Percentiles rank a stretch among this genome's conserved stretches.
phyloP scores from a whole-genome alignment of 805 yeast genomes.

The Cyberlindnera sargentensis region DNA sequence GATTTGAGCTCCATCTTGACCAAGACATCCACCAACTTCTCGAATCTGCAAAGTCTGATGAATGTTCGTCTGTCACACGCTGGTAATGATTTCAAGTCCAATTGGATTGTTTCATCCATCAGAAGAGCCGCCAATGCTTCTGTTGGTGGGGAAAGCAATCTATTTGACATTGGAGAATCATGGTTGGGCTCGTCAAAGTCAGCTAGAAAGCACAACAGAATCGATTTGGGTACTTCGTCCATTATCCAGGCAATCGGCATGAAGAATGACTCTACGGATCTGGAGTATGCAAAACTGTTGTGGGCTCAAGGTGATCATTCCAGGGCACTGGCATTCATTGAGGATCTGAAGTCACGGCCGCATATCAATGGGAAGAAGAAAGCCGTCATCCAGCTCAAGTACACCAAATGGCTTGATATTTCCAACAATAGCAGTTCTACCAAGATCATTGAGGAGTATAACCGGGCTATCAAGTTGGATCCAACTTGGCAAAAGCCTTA shows the following conservation, averaged over 20 bases:
- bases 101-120: conserved; percentile 51
- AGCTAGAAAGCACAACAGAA: conserved; percentile 59
- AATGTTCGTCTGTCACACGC: conserved; percentile 22
- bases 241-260: conserved; percentile 47
- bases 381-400: conserved; percentile 54
- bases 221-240: conserved; percentile 66
- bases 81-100: conserved; percentile 52
- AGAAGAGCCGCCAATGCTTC: conserved; percentile 43
- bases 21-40: neutral
- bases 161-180: conserved; percentile 37
- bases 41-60: conserved; percentile 10
- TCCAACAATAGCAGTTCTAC: conserved; percentile 79
- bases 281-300: conserved; percentile 73
- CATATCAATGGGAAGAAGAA: conserved; percentile 21
- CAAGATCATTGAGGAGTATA: conserved; percentile 65
- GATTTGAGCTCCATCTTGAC: conserved; percentile 38
- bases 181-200: conserved; percentile 55
- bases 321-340: conserved; percentile 67
- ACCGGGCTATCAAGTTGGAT: conserved; percentile 47
- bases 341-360: conserved; percentile 27
- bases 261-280: conserved; percentile 40
- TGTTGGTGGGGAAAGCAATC: conserved; percentile 14
- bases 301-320: conserved; percentile 90
- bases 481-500: conserved; percentile 70
- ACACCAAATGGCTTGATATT: conserved; percentile 82